Base-by-base conservation (phyloP, 164 flowering plant genomes). In the Chimonanthus praecox region DNA sequence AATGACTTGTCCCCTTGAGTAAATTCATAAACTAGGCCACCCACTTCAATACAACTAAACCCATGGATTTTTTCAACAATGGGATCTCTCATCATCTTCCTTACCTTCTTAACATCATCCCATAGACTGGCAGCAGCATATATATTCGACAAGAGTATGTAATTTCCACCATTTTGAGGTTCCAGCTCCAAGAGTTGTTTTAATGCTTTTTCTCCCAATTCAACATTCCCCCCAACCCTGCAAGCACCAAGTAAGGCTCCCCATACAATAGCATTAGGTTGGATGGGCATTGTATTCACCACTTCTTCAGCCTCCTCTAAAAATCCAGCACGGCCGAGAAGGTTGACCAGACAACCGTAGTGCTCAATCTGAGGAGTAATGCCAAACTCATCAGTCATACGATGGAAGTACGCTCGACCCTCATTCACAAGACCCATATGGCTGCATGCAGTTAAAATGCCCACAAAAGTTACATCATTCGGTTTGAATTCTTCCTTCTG, bases 161-260 rank as follows among this genome's bases (percentile, higher is more conserved):
- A 81, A 47, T 81, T 81, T 48, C 79, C 84, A 3, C 83, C 81
- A 73, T 81, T 82, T 33, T 15, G 7, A 10, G 83, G 82, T 67
- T 83, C 84, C 77, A 83, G 73, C 44, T 74, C 79, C 50, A 81
- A 67, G 50, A 81, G 78, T 48, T 63, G 75, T 18, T 81, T 61
- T 16, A 76, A 79, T 33, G 81, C 77, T 68, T 75, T 71, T 71
- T 79, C 81, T 15, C 75, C 71, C 0, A 79, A 20, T 69, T 77
- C 54, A 13, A 78, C 50, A 68, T 81, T 76, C 74, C 76, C 77
- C 21, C 77, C 79, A 49, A 77, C 69, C 47, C 67, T 72, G 50
- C 85, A 79, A 20, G 85, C 84, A 48, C 73, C 74, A 50, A 83
- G 79, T 73, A 83, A 72, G 69, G 79, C 71, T 16, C 83, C 85